A percentile compares a stretch with the other conserved stretches of the same genome.
phyloP scores from a whole-genome alignment of 1,284 basidiomycete genomes.

The Rhizopogon hawkerae region DNA sequence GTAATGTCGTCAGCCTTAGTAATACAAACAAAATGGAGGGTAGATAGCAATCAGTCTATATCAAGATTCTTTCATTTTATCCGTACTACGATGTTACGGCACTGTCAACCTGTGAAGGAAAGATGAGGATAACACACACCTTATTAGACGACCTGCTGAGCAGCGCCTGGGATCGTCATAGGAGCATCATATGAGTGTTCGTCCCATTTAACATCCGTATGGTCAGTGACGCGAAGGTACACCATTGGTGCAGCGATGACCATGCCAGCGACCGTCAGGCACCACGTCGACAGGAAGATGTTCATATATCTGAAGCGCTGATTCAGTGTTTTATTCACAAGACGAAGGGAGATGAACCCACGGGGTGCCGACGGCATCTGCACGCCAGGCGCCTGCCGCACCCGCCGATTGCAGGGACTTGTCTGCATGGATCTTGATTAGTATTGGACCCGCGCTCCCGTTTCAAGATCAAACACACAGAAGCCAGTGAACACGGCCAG shows the following conservation, averaged over 20 bases:
- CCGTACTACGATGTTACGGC: too few species aligned
- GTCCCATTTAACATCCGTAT: conserved; percentile 19
- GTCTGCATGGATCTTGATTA: conserved; percentile 18
- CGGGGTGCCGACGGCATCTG: conserved; percentile 26
- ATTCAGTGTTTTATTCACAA: background rate
- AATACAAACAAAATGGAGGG: too few species aligned
- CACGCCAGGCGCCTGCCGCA: conserved; percentile 30
- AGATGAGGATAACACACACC: too few species aligned
- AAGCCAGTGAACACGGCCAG: conserved; percentile 9
- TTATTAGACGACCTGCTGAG: too few species aligned
- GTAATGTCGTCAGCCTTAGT: too few species aligned
- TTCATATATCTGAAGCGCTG: conserved; percentile 11
- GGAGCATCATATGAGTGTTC: background rate
- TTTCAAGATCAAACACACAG: conserved; percentile 1
- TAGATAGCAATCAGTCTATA: too few species aligned
- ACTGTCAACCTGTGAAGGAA: too few species aligned
- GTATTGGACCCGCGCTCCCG: background rate
- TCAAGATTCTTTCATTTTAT: too few species aligned
- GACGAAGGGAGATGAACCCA: conserved; percentile 11
- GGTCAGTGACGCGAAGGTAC: conserved; percentile 20
- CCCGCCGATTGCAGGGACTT: conserved; percentile 32
- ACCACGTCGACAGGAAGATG: conserved; percentile 28
- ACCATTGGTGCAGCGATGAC: conserved; percentile 24
- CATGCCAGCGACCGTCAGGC: conserved; percentile 22
- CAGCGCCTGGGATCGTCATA: too few species aligned